Evolutionary conservation across 345 rosid genomes (phyloP).

Genomic region (Camelina laxa): DNA sequence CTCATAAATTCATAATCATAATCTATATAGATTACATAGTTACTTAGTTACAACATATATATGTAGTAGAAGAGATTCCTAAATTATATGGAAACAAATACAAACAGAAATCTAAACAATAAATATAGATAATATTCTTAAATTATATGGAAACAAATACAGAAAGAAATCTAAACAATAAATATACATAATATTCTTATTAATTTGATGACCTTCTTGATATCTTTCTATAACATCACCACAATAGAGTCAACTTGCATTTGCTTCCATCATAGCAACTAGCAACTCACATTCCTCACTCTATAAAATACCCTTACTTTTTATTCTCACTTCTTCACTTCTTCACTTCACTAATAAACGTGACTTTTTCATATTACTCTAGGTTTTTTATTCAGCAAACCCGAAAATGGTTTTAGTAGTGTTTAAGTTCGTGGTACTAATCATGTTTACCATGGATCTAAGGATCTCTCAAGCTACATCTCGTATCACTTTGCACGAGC

Average conservation of each 20-base stretch:
- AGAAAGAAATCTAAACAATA: too few relatives aligned
- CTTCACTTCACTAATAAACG: neutral
- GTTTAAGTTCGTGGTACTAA: constrained; percentile 8
- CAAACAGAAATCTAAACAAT: too few relatives aligned
- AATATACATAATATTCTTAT: too few relatives aligned
- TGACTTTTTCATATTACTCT: neutral
- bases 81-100: too few relatives aligned
- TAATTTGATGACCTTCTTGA: too few relatives aligned
- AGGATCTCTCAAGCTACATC: constrained; percentile 24
- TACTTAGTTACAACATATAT: too few relatives aligned
- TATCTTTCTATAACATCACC: neutral
- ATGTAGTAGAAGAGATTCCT: too few relatives aligned
- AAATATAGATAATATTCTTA: too few relatives aligned
- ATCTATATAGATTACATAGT: too few relatives aligned
- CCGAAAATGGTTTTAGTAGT: constrained; percentile 23
- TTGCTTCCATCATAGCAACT: constrained; percentile 5
- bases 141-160: too few relatives aligned
- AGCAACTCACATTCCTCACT: neutral
- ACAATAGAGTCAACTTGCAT: constrained; percentile 9
- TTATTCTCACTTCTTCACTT: neutral
- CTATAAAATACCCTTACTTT: constrained; percentile 3
- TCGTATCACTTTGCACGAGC: constrained; percentile 7
- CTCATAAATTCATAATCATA: too few relatives aligned
- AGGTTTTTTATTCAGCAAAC: neutral
- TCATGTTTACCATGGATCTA: constrained; percentile 17